Conservation (phyloP, 2,329 filamentous ascomycete species). For the Aspergillus fijiensis region DNA sequence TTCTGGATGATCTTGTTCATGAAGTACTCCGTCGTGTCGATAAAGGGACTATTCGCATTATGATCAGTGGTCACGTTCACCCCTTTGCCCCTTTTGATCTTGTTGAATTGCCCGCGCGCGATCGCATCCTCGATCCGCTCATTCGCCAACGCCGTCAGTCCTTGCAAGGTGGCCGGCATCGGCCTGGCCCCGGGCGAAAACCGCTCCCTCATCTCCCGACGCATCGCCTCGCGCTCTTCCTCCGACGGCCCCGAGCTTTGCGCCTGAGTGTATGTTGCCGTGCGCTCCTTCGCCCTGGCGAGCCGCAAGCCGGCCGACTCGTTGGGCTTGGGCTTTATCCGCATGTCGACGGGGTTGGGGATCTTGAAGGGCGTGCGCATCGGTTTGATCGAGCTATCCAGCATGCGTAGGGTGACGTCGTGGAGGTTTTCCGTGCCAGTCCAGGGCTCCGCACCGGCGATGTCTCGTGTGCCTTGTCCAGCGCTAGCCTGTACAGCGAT, state of each 20-base stretch:
- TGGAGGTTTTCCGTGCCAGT: constrained; percentile 70
- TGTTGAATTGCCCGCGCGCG: constrained; percentile 81
- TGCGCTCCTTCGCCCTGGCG: constrained; percentile 59
- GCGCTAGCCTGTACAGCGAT: constrained; percentile 51
- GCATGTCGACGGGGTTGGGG: constrained; percentile 46
- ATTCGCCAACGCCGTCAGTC: constrained; percentile 80
- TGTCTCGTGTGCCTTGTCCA: constrained; percentile 65
- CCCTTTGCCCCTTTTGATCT: constrained; percentile 76
- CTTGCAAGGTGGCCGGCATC: constrained; percentile 74
- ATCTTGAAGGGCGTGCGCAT: constrained; percentile 46
- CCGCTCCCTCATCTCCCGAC: constrained; percentile 73
- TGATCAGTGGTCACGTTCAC: constrained; percentile 71
- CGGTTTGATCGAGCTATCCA: constrained; percentile 62
- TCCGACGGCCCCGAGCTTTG: constrained; percentile 62
- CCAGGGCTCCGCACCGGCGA: constrained; percentile 72
- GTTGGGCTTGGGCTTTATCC: constrained; percentile 45
- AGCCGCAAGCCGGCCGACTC: constrained; percentile 51
- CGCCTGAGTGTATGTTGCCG: constrained; percentile 54
- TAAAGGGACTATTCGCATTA: constrained; percentile 79
- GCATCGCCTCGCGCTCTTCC: constrained; percentile 69
- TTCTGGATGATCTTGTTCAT: constrained; percentile 98
- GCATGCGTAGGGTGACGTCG: constrained; percentile 80
- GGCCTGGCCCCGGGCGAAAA: constrained; percentile 71
- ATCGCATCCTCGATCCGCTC: constrained; percentile 93
- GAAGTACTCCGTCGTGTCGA: constrained; percentile 95